Evolutionary conservation across 345 rosid species (phyloP), one percentile per base, ranked within the genome.

Genomic region (Salix koriyanagi): DNA sequence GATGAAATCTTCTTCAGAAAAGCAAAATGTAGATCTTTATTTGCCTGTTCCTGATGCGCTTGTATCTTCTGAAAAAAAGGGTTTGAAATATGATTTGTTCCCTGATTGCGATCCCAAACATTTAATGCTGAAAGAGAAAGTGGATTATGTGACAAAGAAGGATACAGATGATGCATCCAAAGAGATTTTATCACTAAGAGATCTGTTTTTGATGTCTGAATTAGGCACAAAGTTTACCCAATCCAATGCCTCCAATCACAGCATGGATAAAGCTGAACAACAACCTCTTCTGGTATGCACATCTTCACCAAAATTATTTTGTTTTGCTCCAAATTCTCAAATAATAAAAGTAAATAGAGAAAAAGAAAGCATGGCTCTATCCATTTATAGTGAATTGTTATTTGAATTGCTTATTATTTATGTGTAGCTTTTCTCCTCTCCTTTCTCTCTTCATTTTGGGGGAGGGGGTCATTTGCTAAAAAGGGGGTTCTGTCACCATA

Each of bases 171-270:
- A 74, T 65, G 36, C 23, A 6, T 71, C 75, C 11, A 74, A 77
- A 48, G 84, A 75, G 34, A 52, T 37, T 75, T 39, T 83, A 64
- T 86, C 92, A 36, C 85, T 89, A 60, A 86, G 84, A 79, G 88
- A 86, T 67, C 71, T 88, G 76, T 82, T 88, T 44, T 80, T 85
- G 62, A 80, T 82, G 69, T 75, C 80, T 44, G 73, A 82, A 52
- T 72, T 69, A 76, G 75, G 74, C 60, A 56, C 66, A 56, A 81
- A 78, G 19, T 79, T 72, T 56, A 52, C 83, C 21, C 41, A 42
- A 37, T 21, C 72, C 76, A 50, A 56, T 74, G 70, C 85, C 60
- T 68, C 67, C 12, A 72, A 64, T 50, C 42, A 72, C 50, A 42
- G 34, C 62, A 65, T 30, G 28, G 64, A 71, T 80, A 80, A 74